Evolutionary conservation across 2,329 filamentous ascomycete genomes (phyloP).

Genomic region (Chrysosporium keratinophilum): DNA sequence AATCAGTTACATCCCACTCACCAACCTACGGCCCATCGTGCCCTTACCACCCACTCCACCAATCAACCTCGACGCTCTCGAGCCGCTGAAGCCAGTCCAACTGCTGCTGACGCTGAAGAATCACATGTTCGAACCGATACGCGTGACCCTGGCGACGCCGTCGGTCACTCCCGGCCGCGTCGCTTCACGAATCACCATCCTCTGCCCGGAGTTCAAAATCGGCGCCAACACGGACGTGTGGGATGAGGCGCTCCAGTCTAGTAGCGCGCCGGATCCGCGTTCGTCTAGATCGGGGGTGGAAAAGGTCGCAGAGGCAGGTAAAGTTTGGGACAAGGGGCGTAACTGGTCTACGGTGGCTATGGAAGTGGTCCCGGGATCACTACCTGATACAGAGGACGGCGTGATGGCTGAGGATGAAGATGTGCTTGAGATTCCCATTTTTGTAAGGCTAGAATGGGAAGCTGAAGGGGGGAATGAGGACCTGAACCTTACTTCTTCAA

Average conservation of each 20-base stretch:
- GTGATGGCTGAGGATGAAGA: constrained; percentile 46
- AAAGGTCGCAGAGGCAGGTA: constrained; percentile 67
- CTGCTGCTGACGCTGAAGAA: constrained; percentile 87
- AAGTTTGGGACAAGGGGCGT: constrained; percentile 87
- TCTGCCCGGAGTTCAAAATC: constrained; percentile 90
- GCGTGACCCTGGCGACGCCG: constrained; percentile 77
- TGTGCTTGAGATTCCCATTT: constrained; percentile 81
- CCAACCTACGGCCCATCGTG: constrained; percentile 54
- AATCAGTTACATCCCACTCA: constrained; percentile 72
- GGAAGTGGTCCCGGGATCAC: constrained; percentile 62
- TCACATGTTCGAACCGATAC: constrained; percentile 82
- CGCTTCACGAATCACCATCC: constrained; percentile 70
- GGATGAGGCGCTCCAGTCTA: constrained; percentile 73
- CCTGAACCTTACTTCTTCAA: constrained; percentile 21
- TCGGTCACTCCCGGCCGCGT: constrained; percentile 66
- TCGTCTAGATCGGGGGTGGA: constrained; percentile 33
- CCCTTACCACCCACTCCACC: constrained; percentile 33
- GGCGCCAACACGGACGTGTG: constrained; percentile 88
- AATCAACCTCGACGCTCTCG: constrained; percentile 39
- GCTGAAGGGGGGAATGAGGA: constrained; percentile 44
- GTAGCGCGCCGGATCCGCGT: constrained; percentile 34
- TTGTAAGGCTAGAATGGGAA: constrained; percentile 86
- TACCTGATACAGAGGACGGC: constrained; percentile 23
- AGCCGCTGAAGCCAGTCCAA: constrained; percentile 50
- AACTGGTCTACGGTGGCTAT: constrained; percentile 95